Evolutionary conservation across 805 yeast genomes (phyloP).

Genomic region (Metschnikowia peoriensis): DNA sequence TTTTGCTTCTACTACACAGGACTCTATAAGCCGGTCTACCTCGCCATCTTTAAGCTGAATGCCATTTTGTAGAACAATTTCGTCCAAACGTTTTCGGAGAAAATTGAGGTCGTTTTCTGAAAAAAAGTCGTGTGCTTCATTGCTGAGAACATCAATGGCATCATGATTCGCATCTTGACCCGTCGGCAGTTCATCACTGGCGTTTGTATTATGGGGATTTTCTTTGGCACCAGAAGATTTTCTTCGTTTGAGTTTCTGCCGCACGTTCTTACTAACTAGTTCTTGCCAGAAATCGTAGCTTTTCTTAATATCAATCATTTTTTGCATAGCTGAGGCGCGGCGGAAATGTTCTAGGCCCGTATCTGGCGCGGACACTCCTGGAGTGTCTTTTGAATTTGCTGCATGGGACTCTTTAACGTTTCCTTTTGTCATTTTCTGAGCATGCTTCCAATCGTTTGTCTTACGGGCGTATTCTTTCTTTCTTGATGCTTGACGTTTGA

Average conservation of each 20-base stretch:
- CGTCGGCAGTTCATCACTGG: too few species aligned
- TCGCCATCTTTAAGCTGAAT: conserved; percentile 11
- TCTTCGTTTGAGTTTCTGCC: background rate
- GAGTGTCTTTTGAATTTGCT: background rate
- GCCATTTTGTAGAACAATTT: conserved; percentile 6
- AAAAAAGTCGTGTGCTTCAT: conserved; percentile 3
- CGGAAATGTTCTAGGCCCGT: conserved; percentile 1
- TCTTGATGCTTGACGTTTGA: background rate
- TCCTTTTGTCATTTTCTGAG: conserved; percentile 8
- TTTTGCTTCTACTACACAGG: conserved; percentile 7
- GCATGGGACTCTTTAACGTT: conserved; percentile 1
- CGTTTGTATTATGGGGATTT: background rate
- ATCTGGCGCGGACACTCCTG: background rate
- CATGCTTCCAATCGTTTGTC: conserved; percentile 1
- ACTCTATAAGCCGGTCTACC: conserved; percentile 10
- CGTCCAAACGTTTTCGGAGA: conserved; percentile 11
- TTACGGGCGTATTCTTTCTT: background rate
- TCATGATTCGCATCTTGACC: background rate
- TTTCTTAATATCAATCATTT: conserved; percentile 22
- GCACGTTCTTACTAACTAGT: conserved; percentile 18
- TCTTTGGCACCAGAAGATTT: conserved; percentile 6
- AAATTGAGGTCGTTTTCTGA: conserved; percentile 11
- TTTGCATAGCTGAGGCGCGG: conserved; percentile 12
- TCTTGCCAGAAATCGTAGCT: conserved; percentile 41
- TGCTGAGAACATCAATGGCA: background rate